A percentile compares a stretch with the other conserved stretches of the same genome.
These are phyloP conservation scores for Tylopilus intermedius DNA, from an alignment of 768 basidiomycete genomes.

Conservation along the genomic window DNA sequence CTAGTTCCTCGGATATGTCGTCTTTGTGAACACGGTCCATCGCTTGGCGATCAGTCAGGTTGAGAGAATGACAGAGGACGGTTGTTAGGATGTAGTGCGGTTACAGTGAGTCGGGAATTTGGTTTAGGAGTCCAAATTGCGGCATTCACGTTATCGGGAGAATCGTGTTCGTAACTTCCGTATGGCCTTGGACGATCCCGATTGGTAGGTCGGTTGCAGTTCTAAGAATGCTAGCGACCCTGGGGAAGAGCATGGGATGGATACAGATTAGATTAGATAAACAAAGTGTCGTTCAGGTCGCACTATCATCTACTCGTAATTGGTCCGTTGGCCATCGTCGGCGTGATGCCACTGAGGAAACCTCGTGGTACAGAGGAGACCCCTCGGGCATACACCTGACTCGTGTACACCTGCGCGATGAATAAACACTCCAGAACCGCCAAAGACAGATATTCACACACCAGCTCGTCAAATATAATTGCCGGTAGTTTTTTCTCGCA, in stretches of 20 bases:
- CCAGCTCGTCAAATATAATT: slow-evolving; percentile 92
- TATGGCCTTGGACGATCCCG: background rate
- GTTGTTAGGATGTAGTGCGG: background rate
- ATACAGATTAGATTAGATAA: slow-evolving; percentile 12
- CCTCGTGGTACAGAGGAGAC: slow-evolving; percentile 75
- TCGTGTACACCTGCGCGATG: slow-evolving; percentile 64
- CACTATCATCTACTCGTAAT: slow-evolving; percentile 12
- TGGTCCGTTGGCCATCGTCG: slow-evolving; percentile 10
- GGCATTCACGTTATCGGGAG: background rate
- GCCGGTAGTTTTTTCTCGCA: slow-evolving; percentile 77
- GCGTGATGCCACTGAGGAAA: slow-evolving; percentile 33
- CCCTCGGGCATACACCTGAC: slow-evolving; percentile 84
- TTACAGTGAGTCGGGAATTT: background rate
- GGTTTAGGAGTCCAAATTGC: background rate
- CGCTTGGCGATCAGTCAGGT: background rate
- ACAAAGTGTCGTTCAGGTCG: background rate
- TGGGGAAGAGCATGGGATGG: background rate
- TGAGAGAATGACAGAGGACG: background rate
- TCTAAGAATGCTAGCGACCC: background rate
- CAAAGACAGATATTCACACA: slow-evolving; percentile 34
- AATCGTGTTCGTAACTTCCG: background rate
- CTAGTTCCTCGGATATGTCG: background rate
- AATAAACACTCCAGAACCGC: background rate
- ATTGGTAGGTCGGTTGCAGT: slow-evolving; percentile 3
- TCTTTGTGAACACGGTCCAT: background rate